These are phyloP conservation scores for Phialophora verrucosa DNA, from an alignment of 2,329 filamentous ascomycete genomes.

Conservation along the genomic window DNA sequence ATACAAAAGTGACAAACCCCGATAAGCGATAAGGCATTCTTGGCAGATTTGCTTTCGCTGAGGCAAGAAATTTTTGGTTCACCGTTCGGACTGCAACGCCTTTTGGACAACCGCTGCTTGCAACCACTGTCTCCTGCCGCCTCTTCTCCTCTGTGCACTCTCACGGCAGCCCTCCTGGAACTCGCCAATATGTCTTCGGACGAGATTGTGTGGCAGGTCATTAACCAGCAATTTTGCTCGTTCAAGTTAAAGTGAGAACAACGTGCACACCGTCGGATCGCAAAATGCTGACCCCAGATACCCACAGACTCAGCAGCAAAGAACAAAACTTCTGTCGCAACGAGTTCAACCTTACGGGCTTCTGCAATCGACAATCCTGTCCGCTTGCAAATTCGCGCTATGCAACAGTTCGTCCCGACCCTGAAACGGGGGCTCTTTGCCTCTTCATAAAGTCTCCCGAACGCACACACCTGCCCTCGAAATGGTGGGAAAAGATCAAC, in stretches of 20 bases:
- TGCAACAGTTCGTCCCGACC: conserved; percentile 85
- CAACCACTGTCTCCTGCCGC: background rate
- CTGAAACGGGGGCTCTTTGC: conserved; percentile 81
- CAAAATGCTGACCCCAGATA: conserved; percentile 17
- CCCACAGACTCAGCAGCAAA: conserved; percentile 71
- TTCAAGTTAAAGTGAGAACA: conserved; percentile 87
- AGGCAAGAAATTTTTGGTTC: conserved; percentile 19
- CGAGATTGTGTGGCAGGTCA: conserved; percentile 97
- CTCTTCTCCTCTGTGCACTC: background rate
- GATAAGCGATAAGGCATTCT: conserved; percentile 26
- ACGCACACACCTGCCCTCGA: conserved; percentile 83
- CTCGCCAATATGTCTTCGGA: conserved; percentile 74
- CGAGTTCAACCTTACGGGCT: conserved; percentile 83
- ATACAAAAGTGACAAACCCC: conserved; percentile 10
- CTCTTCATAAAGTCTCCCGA: conserved; percentile 97
- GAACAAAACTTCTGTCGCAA: conserved; percentile 94
- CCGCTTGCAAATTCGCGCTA: conserved; percentile 91
- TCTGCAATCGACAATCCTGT: conserved; percentile 86
- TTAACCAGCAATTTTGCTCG: conserved; percentile 92
- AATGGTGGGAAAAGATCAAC: conserved; percentile 93
- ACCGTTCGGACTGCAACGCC: background rate
- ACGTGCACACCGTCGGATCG: background rate
- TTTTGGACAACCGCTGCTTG: conserved; percentile 4
- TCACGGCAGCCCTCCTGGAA: background rate
- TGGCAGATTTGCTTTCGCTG: conserved; percentile 17